Base-by-base conservation (phyloP, 2,329 filamentous ascomycete genomes). In the Epicoccum sorghinum region DNA sequence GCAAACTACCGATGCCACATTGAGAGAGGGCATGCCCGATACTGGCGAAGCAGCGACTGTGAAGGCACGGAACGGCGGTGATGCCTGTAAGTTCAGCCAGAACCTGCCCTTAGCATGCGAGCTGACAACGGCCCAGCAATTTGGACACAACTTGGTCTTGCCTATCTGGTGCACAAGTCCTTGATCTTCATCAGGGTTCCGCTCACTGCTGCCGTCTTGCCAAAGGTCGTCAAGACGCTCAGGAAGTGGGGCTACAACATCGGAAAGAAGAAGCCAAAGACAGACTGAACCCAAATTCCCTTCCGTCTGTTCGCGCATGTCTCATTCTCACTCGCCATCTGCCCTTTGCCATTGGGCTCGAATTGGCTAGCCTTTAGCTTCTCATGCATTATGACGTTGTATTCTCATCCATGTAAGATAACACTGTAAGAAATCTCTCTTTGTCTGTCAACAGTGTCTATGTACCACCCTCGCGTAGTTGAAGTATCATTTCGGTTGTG, bases 111-210 rank as follows among this genome's bases (percentile, higher is more conserved):
- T n/a, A 42, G 4, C 38, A 14, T 18, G 24, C 5, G 41, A 9
- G 40, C 54, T 57, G 23, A 57, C 18, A 22, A 10, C 43, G 13
- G 24, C 23, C 32, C 61, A 88, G 86, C 84, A 67, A 79, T 89
- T 45, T 88, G 86, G 85, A 98, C 95, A 7, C 92, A 97, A 72
- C 80, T 99, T 27, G 92, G 91, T 13, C 83, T 99, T 43, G 95
- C 95, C 10, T 99, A 99, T 71, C 93, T 93, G 25, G 91, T 99
- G 54, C 95, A 99, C 82, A 99, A 99, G 79, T 96, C 90, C 65
- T 91, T 98, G 75, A 97, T 99, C 68, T 96, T 99, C 75, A 76
- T 98, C 62, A 86, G 95, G n/a, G 91, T 99, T 8, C 95, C 95
- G 7, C 78, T 98, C 60, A 95, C 95, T 1, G 92, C 91, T 10